Percentiles rank a stretch among this genome's conserved stretches.
phyloP scores from a whole-genome alignment of 805 yeast genomes.

The Saturnispora serradocipensis region DNA sequence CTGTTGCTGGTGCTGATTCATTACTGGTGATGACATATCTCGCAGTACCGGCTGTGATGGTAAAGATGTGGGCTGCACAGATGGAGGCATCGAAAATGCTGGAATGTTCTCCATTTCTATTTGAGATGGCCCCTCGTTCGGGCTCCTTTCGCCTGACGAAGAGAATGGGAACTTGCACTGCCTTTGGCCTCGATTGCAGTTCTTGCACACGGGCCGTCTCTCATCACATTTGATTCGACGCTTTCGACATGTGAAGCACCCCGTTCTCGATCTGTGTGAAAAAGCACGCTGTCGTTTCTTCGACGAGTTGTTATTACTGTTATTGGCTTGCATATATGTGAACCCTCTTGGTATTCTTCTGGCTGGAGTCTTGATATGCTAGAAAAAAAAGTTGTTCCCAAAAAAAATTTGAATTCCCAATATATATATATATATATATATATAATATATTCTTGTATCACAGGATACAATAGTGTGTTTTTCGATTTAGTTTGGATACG shows the following conservation, averaged over 20 bases:
- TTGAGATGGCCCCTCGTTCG: not conserved
- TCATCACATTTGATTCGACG: constrained; percentile 72
- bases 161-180: constrained; percentile 50
- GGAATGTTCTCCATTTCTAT: not conserved
- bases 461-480: not conserved
- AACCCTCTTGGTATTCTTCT: not conserved
- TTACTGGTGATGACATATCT: not conserved
- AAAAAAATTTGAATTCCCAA: no score
- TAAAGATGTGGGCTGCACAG: not conserved
- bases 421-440: no score
- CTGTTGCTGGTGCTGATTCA: not conserved
- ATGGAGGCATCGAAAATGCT: not conserved
- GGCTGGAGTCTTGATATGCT: no score
- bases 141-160: not conserved
- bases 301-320: constrained; percentile 9
- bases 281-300: constrained; percentile 33
- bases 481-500: not conserved
- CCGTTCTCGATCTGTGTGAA: constrained; percentile 61
- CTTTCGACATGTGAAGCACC: constrained; percentile 65
- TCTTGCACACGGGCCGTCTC: constrained; percentile 56
- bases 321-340: not conserved
- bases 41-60: not conserved
- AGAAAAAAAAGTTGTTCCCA: no score
- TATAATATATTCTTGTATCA: not conserved
- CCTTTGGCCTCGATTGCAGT: constrained; percentile 57